phyloP scores from a whole-genome alignment of 1,139 yeast genomes.

The Debaryomycetaceae sp. region DNA sequence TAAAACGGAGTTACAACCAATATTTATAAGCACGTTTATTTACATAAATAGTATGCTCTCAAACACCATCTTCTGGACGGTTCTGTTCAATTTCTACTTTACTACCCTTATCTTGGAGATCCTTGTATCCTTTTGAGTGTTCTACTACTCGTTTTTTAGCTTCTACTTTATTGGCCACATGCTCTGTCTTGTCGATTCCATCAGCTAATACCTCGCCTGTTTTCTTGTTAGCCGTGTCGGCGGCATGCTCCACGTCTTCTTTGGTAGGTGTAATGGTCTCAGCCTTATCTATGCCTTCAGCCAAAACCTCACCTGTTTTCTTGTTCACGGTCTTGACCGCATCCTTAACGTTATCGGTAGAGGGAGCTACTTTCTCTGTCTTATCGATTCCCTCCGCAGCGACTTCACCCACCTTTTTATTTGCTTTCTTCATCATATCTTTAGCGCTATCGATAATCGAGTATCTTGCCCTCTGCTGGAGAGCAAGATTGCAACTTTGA shows the following conservation, averaged over 20 bases:
- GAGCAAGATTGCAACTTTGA: background rate
- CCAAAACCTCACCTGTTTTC: conserved; percentile 34
- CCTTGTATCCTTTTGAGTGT: conserved; percentile 32
- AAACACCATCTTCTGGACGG: conserved; percentile 45
- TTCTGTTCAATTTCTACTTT: conserved; percentile 42
- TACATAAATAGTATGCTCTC: conserved; percentile 1
- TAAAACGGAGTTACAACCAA: too few relatives aligned
- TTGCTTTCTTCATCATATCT: conserved; percentile 31
- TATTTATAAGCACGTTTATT: background rate
- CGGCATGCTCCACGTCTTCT: conserved; percentile 9
- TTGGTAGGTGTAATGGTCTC: conserved; percentile 4
- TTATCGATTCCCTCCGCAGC: conserved; percentile 28
- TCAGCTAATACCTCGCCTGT: conserved; percentile 35
- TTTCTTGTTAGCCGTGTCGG: conserved; percentile 19
- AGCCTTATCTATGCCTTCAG: conserved; percentile 31
- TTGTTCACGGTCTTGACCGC: conserved; percentile 22
- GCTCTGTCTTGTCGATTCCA: conserved; percentile 30
- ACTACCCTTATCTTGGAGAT: conserved; percentile 42
- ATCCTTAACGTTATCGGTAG: conserved; percentile 8
- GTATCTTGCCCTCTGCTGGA: conserved; percentile 9
- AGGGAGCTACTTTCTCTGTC: conserved; percentile 12
- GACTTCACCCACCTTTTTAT: conserved; percentile 26
- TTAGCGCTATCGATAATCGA: conserved; percentile 36
- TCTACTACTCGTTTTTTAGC: conserved; percentile 18
- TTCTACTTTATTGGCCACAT: conserved; percentile 12